phyloP scores from a whole-genome alignment of 768 basidiomycete genomes.

The Termitomyces sp. region DNA sequence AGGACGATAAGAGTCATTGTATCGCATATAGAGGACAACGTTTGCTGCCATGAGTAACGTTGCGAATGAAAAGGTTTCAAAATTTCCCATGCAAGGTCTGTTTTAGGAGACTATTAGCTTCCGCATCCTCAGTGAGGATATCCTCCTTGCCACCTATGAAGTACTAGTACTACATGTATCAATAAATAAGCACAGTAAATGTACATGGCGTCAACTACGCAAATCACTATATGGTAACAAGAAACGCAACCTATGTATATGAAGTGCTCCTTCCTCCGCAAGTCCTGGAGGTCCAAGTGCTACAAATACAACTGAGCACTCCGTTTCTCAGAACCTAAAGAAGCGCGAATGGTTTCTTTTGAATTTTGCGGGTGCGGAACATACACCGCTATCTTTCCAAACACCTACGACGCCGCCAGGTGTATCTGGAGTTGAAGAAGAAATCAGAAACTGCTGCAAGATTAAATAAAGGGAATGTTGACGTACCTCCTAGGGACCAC shows the following conservation, averaged over 20 bases:
- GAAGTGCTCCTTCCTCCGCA: not conserved
- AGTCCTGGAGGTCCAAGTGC: not conserved
- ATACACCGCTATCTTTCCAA: slow-evolving; percentile 9
- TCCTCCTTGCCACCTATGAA: not conserved
- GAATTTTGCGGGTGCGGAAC: not conserved
- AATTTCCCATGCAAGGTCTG: too few relatives aligned
- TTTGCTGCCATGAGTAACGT: too few relatives aligned
- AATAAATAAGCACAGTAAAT: too few relatives aligned
- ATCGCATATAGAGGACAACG: too few relatives aligned
- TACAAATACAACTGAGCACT: not conserved
- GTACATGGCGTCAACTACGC: too few relatives aligned
- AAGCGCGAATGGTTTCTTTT: slow-evolving; percentile 1
- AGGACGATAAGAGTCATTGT: too few relatives aligned
- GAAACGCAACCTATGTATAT: not conserved
- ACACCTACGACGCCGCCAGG: slow-evolving; percentile 7
- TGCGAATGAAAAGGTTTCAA: too few relatives aligned
- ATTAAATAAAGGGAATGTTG: not conserved
- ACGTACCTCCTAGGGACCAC: slow-evolving; percentile 8
- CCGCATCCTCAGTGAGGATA: too few relatives aligned
- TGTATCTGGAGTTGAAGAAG: not conserved
- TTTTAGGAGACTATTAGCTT: too few relatives aligned
- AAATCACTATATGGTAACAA: not conserved
- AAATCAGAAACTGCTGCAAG: not conserved
- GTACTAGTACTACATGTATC: not conserved
- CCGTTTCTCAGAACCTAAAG: slow-evolving; percentile 1